These are phyloP conservation scores for Telopea speciosissima DNA, from an alignment of 177 flowering plant species.

Conservation along the genomic window DNA sequence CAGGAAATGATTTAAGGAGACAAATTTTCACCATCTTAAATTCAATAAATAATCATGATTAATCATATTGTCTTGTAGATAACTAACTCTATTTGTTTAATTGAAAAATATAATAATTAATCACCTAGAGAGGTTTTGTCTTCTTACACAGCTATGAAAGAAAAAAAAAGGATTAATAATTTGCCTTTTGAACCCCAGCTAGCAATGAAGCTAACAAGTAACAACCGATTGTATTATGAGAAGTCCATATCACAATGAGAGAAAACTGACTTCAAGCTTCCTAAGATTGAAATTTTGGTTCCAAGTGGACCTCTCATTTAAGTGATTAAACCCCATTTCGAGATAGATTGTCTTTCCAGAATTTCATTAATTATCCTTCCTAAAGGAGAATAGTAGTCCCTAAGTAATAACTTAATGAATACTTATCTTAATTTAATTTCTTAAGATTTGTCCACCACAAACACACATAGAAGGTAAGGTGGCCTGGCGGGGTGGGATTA, in stretches of 20 bases:
- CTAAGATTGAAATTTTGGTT: not conserved
- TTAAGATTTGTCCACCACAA: too few species aligned
- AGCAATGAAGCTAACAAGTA: not conserved
- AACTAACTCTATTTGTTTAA: not conserved
- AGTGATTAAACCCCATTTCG: slow-evolving; percentile 3
- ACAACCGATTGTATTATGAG: not conserved
- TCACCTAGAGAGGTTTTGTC: not conserved
- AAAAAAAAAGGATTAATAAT: not conserved
- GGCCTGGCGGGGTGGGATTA: too few species aligned
- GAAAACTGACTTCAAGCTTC: not conserved
- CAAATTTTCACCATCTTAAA: not conserved
- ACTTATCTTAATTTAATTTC: too few species aligned
- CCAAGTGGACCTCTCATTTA: slow-evolving; percentile 5
- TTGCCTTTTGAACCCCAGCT: not conserved
- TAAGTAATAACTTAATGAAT: not conserved
- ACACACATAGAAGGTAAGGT: not conserved
- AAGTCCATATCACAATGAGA: not conserved
- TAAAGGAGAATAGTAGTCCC: not conserved
- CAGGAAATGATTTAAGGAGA: too few species aligned
- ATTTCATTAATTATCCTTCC: not conserved
- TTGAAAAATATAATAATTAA: too few species aligned
- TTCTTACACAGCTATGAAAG: not conserved
- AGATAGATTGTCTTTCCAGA: not conserved
- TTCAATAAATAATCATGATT: not conserved
- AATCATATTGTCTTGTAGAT: not conserved